Evolutionary conservation across 148 eudicot species (phyloP).

Genomic region (Bassia scoparia): DNA sequence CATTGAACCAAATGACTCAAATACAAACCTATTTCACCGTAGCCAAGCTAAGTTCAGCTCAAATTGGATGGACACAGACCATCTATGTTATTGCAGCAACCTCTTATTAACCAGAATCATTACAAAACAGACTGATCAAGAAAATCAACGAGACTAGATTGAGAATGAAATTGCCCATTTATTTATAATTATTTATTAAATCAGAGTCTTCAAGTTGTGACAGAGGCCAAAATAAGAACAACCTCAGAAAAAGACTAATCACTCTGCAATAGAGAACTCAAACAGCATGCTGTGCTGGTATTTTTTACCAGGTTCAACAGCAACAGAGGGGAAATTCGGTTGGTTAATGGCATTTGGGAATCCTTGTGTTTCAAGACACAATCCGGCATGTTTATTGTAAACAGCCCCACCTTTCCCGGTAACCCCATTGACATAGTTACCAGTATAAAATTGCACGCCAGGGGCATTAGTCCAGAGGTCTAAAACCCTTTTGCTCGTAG

Average conservation of each 20-base stretch:
- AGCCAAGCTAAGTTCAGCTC: no score
- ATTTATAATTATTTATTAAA: conserved; percentile 3
- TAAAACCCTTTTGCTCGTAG: conserved; percentile 64
- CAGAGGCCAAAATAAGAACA: background rate
- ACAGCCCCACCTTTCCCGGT: conserved; percentile 81
- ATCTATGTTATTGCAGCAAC: background rate
- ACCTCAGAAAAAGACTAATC: background rate
- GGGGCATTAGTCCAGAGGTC: conserved; percentile 87
- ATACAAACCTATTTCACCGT: no score
- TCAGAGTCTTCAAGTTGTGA: background rate
- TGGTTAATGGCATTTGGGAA: conserved; percentile 85
- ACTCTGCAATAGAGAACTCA: conserved; percentile 65
- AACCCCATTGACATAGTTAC: conserved; percentile 76
- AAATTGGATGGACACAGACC: background rate
- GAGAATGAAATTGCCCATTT: background rate
- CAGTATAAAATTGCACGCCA: conserved; percentile 94
- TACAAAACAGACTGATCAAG: background rate
- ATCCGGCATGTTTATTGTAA: conserved; percentile 68
- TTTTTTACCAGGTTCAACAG: conserved; percentile 71
- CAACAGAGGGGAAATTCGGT: conserved; percentile 69
- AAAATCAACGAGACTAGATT: background rate
- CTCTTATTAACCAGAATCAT: background rate
- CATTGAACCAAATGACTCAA: no score
- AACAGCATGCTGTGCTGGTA: conserved; percentile 81
- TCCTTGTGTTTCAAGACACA: conserved; percentile 91